These are phyloP conservation scores for Pseudonectria buxi DNA, from an alignment of 2,329 filamentous ascomycete species.

Conservation along the genomic window DNA sequence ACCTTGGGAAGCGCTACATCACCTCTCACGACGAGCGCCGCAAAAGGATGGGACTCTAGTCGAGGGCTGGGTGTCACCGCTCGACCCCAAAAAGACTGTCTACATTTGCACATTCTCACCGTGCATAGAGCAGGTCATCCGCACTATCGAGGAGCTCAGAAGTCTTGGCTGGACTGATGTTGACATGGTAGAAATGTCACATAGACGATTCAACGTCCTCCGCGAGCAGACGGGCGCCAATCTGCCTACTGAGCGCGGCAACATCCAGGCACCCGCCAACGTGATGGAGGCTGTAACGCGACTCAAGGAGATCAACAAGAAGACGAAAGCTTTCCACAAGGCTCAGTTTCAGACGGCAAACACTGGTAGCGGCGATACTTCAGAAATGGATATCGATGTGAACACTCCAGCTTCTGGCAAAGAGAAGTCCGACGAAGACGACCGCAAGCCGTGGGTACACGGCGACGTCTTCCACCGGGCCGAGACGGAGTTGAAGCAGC, in stretches of 20 bases:
- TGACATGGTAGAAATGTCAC: slow-evolving; percentile 82
- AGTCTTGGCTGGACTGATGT: slow-evolving; percentile 84
- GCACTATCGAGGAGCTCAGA: slow-evolving; percentile 74
- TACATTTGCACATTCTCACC: slow-evolving; percentile 93
- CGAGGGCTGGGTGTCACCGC: slow-evolving; percentile 45
- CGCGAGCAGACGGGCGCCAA: slow-evolving; percentile 74
- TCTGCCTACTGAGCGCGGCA: slow-evolving; percentile 57
- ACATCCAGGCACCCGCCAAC: slow-evolving; percentile 61
- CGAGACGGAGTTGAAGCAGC: slow-evolving; percentile 86
- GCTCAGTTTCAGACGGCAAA: slow-evolving; percentile 15
- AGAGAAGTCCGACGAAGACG: slow-evolving; percentile 16
- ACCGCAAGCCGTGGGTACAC: slow-evolving; percentile 59
- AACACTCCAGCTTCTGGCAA: slow-evolving; percentile 26
- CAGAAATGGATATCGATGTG: slow-evolving; percentile 33
- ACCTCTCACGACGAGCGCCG: slow-evolving; percentile 53
- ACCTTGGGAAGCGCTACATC: slow-evolving; percentile 71
- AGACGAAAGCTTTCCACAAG: slow-evolving; percentile 59
- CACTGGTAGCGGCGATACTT: slow-evolving; percentile 18
- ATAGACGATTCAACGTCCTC: slow-evolving; percentile 72
- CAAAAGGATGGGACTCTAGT: slow-evolving; percentile 16
- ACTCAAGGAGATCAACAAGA: slow-evolving; percentile 65
- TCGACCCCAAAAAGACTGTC: slow-evolving; percentile 65
- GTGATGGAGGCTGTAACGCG: slow-evolving; percentile 74
- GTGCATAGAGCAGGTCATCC: slow-evolving; percentile 91
- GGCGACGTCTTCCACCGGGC: slow-evolving; percentile 73